A percentile compares a stretch with the other conserved stretches of the same genome.
Conservation (phyloP, 2,329 filamentous ascomycete genomes). For the Cladophialophora psammophila region DNA sequence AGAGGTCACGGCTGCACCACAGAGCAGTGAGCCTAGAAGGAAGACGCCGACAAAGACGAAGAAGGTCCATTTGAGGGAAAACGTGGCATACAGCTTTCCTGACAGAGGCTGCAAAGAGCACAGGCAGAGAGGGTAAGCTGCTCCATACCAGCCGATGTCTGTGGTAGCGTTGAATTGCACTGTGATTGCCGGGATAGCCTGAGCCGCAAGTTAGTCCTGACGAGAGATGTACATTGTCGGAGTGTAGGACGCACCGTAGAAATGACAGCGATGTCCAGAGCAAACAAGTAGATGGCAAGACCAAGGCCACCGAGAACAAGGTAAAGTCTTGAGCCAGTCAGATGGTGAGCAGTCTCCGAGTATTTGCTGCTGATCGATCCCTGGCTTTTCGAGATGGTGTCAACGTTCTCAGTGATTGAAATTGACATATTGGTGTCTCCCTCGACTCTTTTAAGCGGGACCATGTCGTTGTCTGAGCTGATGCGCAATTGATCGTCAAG, state of each 20-base stretch:
- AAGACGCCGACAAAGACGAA: constrained; percentile 44
- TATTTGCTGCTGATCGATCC: not conserved
- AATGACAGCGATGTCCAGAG: constrained; percentile 47
- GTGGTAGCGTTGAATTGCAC: constrained; percentile 47
- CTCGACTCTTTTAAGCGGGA: not conserved
- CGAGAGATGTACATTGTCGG: not conserved
- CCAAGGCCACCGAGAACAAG: constrained; percentile 50
- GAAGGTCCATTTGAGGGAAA: constrained; percentile 45
- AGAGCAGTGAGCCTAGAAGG: constrained; percentile 44
- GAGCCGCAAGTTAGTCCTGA: not conserved
- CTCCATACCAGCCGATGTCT: constrained; percentile 49
- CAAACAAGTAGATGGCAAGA: constrained; percentile 56
- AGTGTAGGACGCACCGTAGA: constrained; percentile 41
- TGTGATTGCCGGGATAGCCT: constrained; percentile 51
- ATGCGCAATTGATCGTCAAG: not conserved
- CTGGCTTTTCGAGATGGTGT: constrained; percentile 7
- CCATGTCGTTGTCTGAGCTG: constrained; percentile 7
- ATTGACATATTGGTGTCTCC: not conserved
- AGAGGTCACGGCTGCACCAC: constrained; percentile 43
- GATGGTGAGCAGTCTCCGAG: constrained; percentile 21
- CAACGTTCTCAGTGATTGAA: constrained; percentile 4
- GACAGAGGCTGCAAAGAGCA: constrained; percentile 56
- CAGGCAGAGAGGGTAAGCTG: constrained; percentile 48
- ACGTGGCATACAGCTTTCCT: constrained; percentile 58
- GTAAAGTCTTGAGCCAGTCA: constrained; percentile 35